Base-by-base conservation (phyloP, 1,284 basidiomycete genomes). In the Singerocomus inundabilis region DNA sequence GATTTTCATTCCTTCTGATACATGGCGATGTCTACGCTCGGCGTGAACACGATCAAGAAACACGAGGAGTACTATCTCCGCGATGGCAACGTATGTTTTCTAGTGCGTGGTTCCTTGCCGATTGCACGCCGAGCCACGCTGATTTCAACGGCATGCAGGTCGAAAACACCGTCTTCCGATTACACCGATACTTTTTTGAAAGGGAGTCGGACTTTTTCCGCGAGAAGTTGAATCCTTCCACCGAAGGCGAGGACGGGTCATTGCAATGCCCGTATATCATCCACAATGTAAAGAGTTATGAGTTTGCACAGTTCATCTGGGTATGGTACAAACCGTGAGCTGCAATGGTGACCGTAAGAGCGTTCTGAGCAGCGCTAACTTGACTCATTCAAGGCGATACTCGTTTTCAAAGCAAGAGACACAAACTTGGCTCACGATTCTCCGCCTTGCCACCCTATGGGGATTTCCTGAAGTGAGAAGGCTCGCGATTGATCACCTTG, bases 311-410 rank as follows among this genome's bases (percentile, higher is more conserved):
- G 6, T 80, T 88, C 25, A 61, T 85, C 0, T 87, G 82, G 82
- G 76, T 87, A 0, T 87, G 85, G 64, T 88, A 88, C 47, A 84
- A 85, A 46, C 79, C 80, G 84, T 86, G 60, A 59, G 66, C 51
- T 0, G 29, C 21, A 6, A 35, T 3, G 6, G 5, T 6, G 2
- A 34, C 18, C 6, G 9, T 8, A n/a, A 3, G 15, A n/a, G 3
- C 16, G 25, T 45, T 15, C 16, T 15, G 21, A 11, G 21, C 5
- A 3, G 18, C 39, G 15, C 37, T 56, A 47, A 57, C 43, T 30
- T 12, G 32, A 24, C 13, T n/a, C 10, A 33, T n/a, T 21, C 35
- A 3, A 62, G 61, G 0, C 41, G 21, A 0, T 66, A 64, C 1
- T 43, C 57, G 0, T 68, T 46, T 7, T 47, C 55, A 0, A 42